A percentile compares a stretch with the other conserved stretches of the same genome.
Evolutionary conservation across 2,329 filamentous ascomycete species (phyloP).

Genomic region (Penicillium sp.): DNA sequence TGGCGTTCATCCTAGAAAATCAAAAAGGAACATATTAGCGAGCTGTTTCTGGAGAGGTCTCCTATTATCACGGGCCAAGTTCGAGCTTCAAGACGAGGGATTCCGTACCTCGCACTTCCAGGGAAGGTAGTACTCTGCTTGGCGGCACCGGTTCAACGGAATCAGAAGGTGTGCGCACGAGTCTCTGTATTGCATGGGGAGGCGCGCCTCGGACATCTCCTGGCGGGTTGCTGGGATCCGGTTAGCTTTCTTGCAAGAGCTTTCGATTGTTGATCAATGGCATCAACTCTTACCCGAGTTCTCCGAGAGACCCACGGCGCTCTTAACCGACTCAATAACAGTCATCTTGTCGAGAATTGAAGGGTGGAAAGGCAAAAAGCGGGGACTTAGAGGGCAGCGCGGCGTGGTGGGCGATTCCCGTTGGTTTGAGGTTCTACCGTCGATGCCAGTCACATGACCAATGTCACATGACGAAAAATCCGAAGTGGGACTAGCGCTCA

Average conservation of each 20-base stretch:
- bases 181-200: slow-evolving; percentile 89
- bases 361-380: slow-evolving; percentile 15
- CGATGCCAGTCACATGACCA: slow-evolving; percentile 21
- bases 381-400: slow-evolving; percentile 18
- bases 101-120: slow-evolving; percentile 91
- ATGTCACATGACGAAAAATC: slow-evolving; percentile 16
- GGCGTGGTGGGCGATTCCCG: slow-evolving; percentile 30
- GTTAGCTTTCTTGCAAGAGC: slow-evolving; percentile 17
- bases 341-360: slow-evolving; percentile 40
- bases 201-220: slow-evolving; percentile 86
- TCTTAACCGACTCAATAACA: slow-evolving; percentile 48
- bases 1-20: slow-evolving; percentile 80
- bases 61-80: background rate
- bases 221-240: slow-evolving; percentile 53
- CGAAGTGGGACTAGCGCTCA: slow-evolving; percentile 29
- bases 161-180: slow-evolving; percentile 93
- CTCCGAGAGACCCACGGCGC: slow-evolving; percentile 46
- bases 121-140: slow-evolving; percentile 86
- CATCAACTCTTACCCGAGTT: slow-evolving; percentile 34
- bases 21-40: slow-evolving; percentile 8
- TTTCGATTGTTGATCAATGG: slow-evolving; percentile 23
- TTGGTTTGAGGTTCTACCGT: slow-evolving; percentile 29
- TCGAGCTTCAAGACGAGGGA: slow-evolving; percentile 9
- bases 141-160: slow-evolving; percentile 90
- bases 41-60: background rate